A percentile compares a stretch with the other conserved stretches of the same genome.
Conservation (phyloP, 176 grass and related monocot genomes). For the Cenchrus americanus region DNA sequence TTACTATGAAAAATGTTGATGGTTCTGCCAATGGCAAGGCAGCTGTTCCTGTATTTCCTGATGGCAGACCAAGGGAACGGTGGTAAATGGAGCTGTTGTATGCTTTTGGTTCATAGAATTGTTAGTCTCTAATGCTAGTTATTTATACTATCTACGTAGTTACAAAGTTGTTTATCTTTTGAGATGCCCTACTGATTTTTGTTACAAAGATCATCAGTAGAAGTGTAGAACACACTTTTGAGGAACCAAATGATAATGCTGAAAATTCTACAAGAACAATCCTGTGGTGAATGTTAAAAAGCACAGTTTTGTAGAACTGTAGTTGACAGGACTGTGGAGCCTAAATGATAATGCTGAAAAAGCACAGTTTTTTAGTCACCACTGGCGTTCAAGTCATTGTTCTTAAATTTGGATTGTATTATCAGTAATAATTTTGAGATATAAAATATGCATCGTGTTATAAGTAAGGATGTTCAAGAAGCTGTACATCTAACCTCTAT, state of each 20-base stretch:
- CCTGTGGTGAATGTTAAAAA: conserved; percentile 5
- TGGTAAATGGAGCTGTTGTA: conserved; percentile 59
- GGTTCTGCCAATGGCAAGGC: conserved; percentile 33
- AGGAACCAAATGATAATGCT: conserved; percentile 6
- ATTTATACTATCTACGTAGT: conserved; percentile 21
- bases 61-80: conserved; percentile 75
- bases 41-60: conserved; percentile 69
- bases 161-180: conserved; percentile 30
- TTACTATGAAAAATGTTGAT: conserved; percentile 28
- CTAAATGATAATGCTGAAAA: too few relatives aligned
- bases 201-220: conserved; percentile 4
- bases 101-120: conserved; percentile 36
- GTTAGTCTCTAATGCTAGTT: conserved; percentile 22
- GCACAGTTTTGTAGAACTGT: background rate
- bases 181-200: conserved; percentile 28
- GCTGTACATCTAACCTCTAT: background rate
- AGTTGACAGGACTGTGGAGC: too few relatives aligned
- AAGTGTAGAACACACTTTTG: background rate
- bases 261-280: background rate
- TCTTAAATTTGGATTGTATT: background rate
- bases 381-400: background rate
- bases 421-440: background rate
- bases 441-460: background rate
- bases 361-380: background rate
- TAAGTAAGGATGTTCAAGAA: background rate